phyloP scores from a whole-genome alignment of 202 grass and related monocot genomes.

The Eragrostis tef region DNA sequence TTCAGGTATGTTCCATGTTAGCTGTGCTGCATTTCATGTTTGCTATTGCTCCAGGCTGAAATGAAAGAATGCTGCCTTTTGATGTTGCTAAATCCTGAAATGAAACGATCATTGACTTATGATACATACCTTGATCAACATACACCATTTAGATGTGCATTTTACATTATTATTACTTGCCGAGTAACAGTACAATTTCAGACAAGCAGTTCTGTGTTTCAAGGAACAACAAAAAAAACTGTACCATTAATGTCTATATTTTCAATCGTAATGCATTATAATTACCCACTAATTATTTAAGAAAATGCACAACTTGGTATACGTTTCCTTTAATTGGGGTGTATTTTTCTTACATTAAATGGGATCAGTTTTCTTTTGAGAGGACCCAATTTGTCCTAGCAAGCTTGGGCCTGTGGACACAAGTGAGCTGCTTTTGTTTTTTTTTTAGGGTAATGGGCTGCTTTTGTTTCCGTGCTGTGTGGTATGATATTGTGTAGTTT shows the following conservation, averaged over 20 bases:
- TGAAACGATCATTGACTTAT: not conserved
- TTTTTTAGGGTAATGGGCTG: not conserved
- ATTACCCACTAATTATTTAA: not conserved
- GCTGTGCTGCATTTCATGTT: not conserved
- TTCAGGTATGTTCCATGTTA: slow-evolving; percentile 59
- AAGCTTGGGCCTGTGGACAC: not conserved
- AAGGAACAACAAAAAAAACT: not conserved
- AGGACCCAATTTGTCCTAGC: not conserved
- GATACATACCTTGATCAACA: not conserved
- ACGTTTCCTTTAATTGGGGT: not conserved
- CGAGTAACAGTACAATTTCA: not conserved
- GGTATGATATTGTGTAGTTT: not conserved
- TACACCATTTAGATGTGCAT: not conserved
- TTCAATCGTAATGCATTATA: not conserved
- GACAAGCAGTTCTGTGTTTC: not conserved
- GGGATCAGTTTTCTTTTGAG: not conserved
- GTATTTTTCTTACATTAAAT: not conserved
- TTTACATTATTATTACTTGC: not conserved
- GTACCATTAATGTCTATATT: not conserved
- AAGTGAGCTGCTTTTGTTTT: not conserved
- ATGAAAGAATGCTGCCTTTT: not conserved
- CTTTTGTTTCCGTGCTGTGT: not conserved
- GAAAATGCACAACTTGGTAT: not conserved
- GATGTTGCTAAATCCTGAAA: not conserved
- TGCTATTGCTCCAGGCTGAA: not conserved